Evolutionary conservation across 257 asterid species (phyloP), one percentile per base, ranked within the genome.

Genomic region (Nicotiana benthamiana): DNA sequence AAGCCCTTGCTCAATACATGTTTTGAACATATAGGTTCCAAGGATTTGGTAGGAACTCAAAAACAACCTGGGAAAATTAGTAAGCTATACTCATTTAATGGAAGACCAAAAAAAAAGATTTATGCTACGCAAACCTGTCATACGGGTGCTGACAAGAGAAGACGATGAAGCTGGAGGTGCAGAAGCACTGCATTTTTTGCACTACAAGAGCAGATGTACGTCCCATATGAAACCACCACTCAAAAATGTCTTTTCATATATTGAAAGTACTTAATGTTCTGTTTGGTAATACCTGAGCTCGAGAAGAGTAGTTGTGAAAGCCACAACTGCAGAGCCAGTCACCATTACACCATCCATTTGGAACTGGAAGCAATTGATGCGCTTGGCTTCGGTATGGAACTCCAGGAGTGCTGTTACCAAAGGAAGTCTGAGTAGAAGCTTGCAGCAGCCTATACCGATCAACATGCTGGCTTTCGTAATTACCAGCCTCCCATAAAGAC

Each of bases 301-400:
- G 96, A 63, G 97, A 93, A 79, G 97, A 89, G 84, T 93, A 94
- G 87, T 94, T 94, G 85, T 93, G 98, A 86, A 90, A 93, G 86
- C 98, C 97, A 86, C 97, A 93, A 43, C 76, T 53, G 87, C 98
- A 94, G 82, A 94, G 87, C 97, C 97, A 94, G 79, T 93, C 97
- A 82, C 98, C 98, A 84, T 66, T 82, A 67, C 97, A 96, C 98
- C 98, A 93, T 67, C 91, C 92, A 75, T 91, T 90, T 80, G 93
- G 85, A 81, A 84, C 88, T 75, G 90, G 80, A 76, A 87, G 84
- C 80, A 87, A 83, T 80, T 85, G 92, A 84, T 83, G 86, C 24
- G 79, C 43, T 79, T 85, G 90, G 87, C 83, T 34, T 80, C 88
- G 80, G 85, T 86, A 86, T 61, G 90, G 62, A 84, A 84, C 78